A percentile compares a stretch with the other conserved stretches of the same genome.
phyloP scores from a whole-genome alignment of 352 stramenopile species.

The Pythium folliculosum region DNA sequence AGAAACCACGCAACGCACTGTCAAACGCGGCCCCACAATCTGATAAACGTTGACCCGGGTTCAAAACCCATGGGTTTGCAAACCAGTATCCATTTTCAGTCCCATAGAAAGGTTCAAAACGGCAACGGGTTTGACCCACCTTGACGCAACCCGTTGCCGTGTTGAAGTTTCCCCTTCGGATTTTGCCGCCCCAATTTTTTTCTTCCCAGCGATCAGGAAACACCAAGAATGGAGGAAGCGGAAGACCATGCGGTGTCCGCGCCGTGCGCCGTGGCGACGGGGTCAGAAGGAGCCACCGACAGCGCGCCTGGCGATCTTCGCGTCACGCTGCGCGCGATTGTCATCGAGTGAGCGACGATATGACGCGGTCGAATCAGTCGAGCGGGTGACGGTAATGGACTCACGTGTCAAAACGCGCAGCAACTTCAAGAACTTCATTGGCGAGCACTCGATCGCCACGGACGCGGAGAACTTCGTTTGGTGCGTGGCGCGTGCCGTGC shows the following conservation, averaged over 20 bases:
- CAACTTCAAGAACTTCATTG: constrained; percentile 39
- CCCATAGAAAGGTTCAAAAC: neutral
- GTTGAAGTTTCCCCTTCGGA: constrained; percentile 20
- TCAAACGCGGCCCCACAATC: neutral
- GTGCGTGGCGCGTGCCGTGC: constrained; percentile 3
- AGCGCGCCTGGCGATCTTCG: neutral
- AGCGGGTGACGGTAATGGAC: constrained; percentile 7
- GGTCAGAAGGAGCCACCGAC: constrained; percentile 1
- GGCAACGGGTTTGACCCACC: neutral
- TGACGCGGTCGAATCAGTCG: neutral
- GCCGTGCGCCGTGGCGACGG: neutral
- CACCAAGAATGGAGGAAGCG: constrained; percentile 6
- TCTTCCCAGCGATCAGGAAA: constrained; percentile 4
- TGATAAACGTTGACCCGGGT: neutral
- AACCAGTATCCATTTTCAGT: neutral
- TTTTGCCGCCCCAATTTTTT: constrained; percentile 18
- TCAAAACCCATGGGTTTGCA: neutral
- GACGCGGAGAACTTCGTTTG: constrained; percentile 22
- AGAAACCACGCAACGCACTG: neutral
- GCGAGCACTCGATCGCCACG: constrained; percentile 28
- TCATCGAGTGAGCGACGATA: constrained; percentile 30
- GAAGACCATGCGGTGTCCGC: neutral
- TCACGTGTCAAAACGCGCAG: constrained; percentile 16
- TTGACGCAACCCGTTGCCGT: neutral
- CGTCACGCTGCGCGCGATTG: constrained; percentile 25